These are phyloP conservation scores for Claviceps paspali DNA, from an alignment of 2,329 filamentous ascomycete species.

Conservation along the genomic window DNA sequence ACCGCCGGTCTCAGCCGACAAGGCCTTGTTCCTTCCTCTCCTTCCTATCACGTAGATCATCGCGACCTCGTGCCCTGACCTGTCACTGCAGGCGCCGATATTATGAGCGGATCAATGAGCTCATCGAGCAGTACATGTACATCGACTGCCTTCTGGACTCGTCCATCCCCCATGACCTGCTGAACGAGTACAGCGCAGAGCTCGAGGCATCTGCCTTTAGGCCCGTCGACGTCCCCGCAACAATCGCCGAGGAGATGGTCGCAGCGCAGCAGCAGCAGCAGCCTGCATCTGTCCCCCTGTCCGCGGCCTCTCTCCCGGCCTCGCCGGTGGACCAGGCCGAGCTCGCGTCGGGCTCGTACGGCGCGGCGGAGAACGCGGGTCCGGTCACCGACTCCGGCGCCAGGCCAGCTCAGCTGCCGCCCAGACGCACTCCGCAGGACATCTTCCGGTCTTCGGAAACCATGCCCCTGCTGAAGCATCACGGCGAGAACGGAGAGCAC, in stretches of 20 bases:
- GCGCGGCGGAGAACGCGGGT: slow-evolving; percentile 17
- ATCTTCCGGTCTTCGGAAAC: slow-evolving; percentile 66
- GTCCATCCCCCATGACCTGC: slow-evolving; percentile 76
- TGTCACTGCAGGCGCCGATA: slow-evolving; percentile 58
- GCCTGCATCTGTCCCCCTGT: slow-evolving; percentile 8
- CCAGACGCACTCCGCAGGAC: slow-evolving; percentile 71
- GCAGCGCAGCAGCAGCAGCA: slow-evolving; percentile 18
- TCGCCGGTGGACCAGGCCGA: slow-evolving; percentile 3
- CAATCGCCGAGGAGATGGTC: slow-evolving; percentile 65
- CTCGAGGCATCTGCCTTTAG: slow-evolving; percentile 39
- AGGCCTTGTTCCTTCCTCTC: no score
- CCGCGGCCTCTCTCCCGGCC: slow-evolving; percentile 6
- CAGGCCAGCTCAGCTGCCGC: slow-evolving; percentile 23
- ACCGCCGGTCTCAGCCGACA: no score
- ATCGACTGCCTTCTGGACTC: slow-evolving; percentile 86
- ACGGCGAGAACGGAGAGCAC: slow-evolving; percentile 14
- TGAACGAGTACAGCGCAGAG: slow-evolving; percentile 69
- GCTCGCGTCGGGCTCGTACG: slow-evolving; percentile 11
- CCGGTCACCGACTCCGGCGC: slow-evolving; percentile 6
- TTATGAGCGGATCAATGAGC: slow-evolving; percentile 76
- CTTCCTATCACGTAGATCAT: no score
- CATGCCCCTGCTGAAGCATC: slow-evolving; percentile 43
- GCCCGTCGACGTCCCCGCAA: slow-evolving; percentile 48
- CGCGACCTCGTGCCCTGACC: no score
- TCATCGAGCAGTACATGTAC: slow-evolving; percentile 85